Conservation (phyloP, 306 rosid genomes). For the Cucurbita moschata region DNA sequence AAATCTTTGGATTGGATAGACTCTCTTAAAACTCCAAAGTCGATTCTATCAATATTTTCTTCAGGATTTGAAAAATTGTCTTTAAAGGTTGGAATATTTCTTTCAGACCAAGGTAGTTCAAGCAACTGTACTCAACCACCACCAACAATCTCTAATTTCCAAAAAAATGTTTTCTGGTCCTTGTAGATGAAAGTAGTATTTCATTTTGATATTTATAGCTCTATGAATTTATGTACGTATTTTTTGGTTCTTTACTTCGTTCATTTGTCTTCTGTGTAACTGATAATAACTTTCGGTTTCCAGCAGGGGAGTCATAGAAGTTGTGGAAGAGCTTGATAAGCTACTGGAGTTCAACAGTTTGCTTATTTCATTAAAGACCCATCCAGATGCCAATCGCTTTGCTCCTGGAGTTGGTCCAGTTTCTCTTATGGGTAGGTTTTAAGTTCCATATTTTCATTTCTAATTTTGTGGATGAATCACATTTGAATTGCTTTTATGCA, state of each 20-base stretch:
- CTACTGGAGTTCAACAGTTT: slow-evolving; percentile 44
- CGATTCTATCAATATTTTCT: background rate
- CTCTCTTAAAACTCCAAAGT: background rate
- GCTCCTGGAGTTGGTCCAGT: slow-evolving; percentile 82
- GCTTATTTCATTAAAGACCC: slow-evolving; percentile 71
- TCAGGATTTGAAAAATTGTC: background rate
- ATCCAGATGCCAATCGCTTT: slow-evolving; percentile 51
- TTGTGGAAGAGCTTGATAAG: slow-evolving; percentile 60
- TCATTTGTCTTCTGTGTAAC: background rate
- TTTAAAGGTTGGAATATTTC: background rate
- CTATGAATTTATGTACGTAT: background rate
- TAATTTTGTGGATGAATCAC: slow-evolving; percentile 2
- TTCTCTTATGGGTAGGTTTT: slow-evolving; percentile 56
- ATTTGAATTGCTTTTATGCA: slow-evolving; percentile 12
- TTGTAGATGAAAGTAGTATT: background rate
- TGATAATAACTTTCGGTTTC: slow-evolving; percentile 23
- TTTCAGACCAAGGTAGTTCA: background rate
- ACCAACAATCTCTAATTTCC: background rate
- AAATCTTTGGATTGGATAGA: background rate
- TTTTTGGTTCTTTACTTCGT: background rate
- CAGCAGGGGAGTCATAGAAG: slow-evolving; percentile 55
- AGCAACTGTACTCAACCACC: background rate
- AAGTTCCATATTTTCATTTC: background rate
- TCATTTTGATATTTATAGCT: background rate
- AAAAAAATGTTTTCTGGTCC: background rate